These are phyloP conservation scores for Mallotus nudiflorus DNA, from an alignment of 345 rosid species.

Conservation along the genomic window DNA sequence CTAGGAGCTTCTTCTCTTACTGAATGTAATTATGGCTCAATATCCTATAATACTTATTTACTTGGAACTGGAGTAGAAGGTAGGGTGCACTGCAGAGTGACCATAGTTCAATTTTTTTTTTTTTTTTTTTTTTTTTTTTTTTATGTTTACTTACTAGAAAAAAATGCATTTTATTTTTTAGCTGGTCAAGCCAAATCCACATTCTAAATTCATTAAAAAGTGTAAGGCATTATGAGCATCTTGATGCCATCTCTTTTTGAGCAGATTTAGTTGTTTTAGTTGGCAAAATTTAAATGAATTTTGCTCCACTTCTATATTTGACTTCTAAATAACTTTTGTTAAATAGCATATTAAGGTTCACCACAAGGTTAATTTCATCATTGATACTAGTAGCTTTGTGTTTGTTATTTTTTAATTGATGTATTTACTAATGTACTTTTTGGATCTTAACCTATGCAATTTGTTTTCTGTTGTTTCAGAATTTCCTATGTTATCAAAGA, in stretches of 20 bases:
- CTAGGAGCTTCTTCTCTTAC: slow-evolving; percentile 21
- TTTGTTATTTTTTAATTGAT: not conserved
- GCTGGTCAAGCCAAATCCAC: not conserved
- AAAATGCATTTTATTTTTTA: not conserved
- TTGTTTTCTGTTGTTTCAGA: slow-evolving; percentile 27
- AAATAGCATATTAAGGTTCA: not conserved
- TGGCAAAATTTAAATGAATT: no score
- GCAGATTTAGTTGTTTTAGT: not conserved
- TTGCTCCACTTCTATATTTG: no score
- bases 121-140: no score
- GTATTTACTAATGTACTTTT: not conserved
- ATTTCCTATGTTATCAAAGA: slow-evolving; percentile 28
- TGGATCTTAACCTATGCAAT: not conserved
- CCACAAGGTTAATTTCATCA: not conserved
- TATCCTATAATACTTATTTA: slow-evolving; percentile 30
- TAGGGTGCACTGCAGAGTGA: slow-evolving; percentile 14
- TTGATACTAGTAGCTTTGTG: not conserved
- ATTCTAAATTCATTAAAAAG: not conserved
- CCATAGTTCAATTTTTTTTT: slow-evolving; percentile 8
- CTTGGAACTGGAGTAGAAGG: slow-evolving; percentile 36
- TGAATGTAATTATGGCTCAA: slow-evolving; percentile 17
- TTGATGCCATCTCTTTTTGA: not conserved
- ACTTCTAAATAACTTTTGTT: not conserved
- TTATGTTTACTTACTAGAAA: no score
- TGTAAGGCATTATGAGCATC: not conserved